These are phyloP conservation scores for Starmerella vitae DNA, from an alignment of 805 yeast genomes.

Conservation along the genomic window DNA sequence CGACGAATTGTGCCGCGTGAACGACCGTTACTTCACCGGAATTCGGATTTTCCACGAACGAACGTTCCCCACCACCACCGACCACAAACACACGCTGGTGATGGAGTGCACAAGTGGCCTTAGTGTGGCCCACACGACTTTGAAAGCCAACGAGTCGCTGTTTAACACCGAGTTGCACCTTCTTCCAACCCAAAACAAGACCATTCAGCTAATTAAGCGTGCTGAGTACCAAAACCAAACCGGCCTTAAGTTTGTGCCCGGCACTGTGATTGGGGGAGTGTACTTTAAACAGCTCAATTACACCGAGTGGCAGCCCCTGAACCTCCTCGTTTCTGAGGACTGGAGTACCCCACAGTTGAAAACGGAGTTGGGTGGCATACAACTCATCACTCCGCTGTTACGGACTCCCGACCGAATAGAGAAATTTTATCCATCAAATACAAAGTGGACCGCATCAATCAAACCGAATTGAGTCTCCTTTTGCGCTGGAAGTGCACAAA, in stretches of 20 bases:
- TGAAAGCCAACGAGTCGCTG: conserved; percentile 1
- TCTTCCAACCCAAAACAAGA: neutral
- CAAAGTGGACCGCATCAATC: conserved; percentile 3
- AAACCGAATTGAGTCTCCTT: neutral
- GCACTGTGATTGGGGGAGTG: conserved; percentile 10
- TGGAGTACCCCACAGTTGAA: no score
- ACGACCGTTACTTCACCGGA: conserved; percentile 10
- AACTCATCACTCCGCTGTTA: conserved; percentile 4
- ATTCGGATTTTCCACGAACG: conserved; percentile 8
- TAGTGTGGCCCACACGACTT: neutral
- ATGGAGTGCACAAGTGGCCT: conserved; percentile 8
- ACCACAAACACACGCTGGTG: neutral
- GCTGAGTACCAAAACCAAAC: neutral
- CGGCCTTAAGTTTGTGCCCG: conserved; percentile 5
- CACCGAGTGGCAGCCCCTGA: conserved; percentile 2
- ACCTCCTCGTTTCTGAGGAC: conserved; percentile 9
- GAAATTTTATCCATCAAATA: conserved; percentile 2
- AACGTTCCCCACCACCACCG: neutral
- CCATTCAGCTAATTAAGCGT: conserved; percentile 3
- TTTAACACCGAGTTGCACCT: conserved; percentile 4
- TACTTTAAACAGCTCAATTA: neutral
- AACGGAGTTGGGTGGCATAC: no score
- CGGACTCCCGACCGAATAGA: conserved; percentile 16
- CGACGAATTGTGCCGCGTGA: conserved; percentile 6
- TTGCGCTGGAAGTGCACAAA: conserved; percentile 8